Conservation (phyloP, 2,329 filamentous ascomycete species). For the Arachnomyces sp. region DNA sequence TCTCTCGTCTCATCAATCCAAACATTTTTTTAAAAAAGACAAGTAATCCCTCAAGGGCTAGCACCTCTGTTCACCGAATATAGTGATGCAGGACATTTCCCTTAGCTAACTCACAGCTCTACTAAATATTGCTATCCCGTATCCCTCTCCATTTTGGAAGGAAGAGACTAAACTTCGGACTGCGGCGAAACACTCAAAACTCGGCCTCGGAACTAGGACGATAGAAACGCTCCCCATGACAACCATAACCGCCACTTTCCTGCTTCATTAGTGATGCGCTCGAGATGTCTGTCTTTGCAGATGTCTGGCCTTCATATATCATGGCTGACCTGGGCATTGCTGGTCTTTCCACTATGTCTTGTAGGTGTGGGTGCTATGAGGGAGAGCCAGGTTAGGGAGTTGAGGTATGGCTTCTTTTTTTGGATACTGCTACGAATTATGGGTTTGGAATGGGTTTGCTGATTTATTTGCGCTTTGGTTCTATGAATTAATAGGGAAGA, state of each 20-base stretch:
- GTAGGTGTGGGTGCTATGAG: conserved; percentile 28
- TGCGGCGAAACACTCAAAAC: too few relatives aligned
- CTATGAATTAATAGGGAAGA: conserved; percentile 28
- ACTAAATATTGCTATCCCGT: too few relatives aligned
- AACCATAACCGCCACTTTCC: conserved; percentile 10
- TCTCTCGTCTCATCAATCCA: too few relatives aligned
- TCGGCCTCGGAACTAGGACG: too few relatives aligned
- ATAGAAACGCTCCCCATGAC: conserved; percentile 1
- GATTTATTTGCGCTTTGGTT: background rate
- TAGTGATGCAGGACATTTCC: too few relatives aligned
- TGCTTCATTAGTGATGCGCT: conserved; percentile 31
- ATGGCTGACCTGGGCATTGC: conserved; percentile 28
- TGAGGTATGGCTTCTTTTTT: conserved; percentile 22
- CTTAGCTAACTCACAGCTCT: too few relatives aligned
- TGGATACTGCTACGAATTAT: too few relatives aligned
- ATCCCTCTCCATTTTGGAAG: too few relatives aligned
- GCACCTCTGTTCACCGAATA: too few relatives aligned
- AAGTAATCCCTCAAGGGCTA: too few relatives aligned
- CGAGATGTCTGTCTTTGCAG: conserved; percentile 32
- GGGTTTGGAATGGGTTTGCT: background rate
- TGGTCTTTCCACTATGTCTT: conserved; percentile 28
- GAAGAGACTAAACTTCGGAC: too few relatives aligned
- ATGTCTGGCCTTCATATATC: conserved; percentile 26
- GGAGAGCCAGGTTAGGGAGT: conserved; percentile 26
- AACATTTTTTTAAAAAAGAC: too few relatives aligned